Evolutionary conservation across 305 asterid genomes (phyloP).

Genomic region (Fraxinus sp.): DNA sequence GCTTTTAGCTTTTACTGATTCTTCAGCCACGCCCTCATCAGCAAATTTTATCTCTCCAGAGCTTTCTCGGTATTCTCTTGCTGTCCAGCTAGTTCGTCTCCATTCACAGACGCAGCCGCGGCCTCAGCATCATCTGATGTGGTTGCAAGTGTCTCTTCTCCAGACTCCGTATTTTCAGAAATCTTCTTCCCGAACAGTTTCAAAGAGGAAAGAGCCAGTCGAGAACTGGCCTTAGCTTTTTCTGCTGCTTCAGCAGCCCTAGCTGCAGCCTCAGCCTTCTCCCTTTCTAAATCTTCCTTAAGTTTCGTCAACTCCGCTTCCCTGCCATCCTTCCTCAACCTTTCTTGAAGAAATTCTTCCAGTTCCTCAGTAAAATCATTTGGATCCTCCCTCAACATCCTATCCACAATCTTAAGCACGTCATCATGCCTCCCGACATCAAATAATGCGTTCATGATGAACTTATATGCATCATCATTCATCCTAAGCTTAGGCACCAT

Average conservation of each 20-base stretch:
- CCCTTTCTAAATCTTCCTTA: conserved; percentile 58
- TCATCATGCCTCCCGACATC: conserved; percentile 67
- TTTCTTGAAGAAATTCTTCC: conserved; percentile 63
- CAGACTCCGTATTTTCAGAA: conserved; percentile 32
- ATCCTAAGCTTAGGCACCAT: conserved; percentile 70
- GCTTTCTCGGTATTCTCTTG: conserved; percentile 21
- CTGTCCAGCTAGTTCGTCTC: conserved; percentile 10
- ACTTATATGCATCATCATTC: conserved; percentile 68
- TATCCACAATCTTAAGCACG: conserved; percentile 61
- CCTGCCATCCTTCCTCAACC: conserved; percentile 58
- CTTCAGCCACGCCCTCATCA: conserved; percentile 27
- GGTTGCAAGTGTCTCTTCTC: conserved; percentile 30
- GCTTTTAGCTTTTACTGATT: conserved; percentile 30
- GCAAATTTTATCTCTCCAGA: conserved; percentile 15
- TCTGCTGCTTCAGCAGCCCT: conserved; percentile 77
- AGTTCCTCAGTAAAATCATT: conserved; percentile 67
- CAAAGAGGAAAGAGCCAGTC: conserved; percentile 60
- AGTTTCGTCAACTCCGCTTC: conserved; percentile 70
- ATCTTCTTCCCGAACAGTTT: conserved; percentile 52
- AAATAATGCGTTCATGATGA: conserved; percentile 65
- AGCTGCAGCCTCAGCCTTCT: conserved; percentile 82
- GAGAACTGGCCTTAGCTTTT: conserved; percentile 61
- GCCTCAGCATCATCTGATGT: conserved; percentile 27
- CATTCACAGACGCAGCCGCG: conserved; percentile 10
- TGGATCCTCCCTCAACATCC: conserved; percentile 73